These are phyloP conservation scores for Bryoglossum gracile DNA, from an alignment of 495 filamentous ascomycete species.

Conservation along the genomic window DNA sequence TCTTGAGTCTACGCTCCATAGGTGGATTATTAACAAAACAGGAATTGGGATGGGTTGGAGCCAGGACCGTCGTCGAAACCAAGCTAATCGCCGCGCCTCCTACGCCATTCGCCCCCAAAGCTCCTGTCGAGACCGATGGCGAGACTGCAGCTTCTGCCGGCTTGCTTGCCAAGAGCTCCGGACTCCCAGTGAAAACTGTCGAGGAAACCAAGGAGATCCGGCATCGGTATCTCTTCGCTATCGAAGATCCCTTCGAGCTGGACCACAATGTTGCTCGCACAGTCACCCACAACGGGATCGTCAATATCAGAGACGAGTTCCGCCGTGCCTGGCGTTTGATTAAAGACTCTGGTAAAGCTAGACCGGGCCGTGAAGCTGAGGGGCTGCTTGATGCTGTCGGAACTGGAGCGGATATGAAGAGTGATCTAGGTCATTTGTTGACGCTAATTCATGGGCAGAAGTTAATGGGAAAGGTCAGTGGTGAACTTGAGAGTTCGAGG, in stretches of 20 bases:
- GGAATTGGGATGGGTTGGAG: constrained; percentile 70
- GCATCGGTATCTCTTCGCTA: constrained; percentile 74
- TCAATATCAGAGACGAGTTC: constrained; percentile 73
- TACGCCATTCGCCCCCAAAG: not conserved
- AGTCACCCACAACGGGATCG: constrained; percentile 67
- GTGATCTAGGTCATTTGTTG: constrained; percentile 9
- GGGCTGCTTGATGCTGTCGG: constrained; percentile 16
- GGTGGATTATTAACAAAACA: constrained; percentile 62
- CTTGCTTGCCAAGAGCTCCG: constrained; percentile 12
- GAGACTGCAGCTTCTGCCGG: constrained; percentile 1
- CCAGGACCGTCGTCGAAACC: constrained; percentile 43
- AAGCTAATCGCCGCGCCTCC: constrained; percentile 16
- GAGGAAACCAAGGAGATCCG: constrained; percentile 52
- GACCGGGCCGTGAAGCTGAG: constrained; percentile 9
- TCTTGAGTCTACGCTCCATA: constrained; percentile 61
- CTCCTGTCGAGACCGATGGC: not conserved
- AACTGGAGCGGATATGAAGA: not conserved
- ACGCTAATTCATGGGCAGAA: constrained; percentile 17
- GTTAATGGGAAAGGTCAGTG: not conserved
- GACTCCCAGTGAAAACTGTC: constrained; percentile 21
- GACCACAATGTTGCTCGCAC: constrained; percentile 79
- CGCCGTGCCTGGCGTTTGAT: constrained; percentile 64
- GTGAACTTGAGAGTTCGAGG: not conserved
- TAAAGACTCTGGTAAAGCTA: constrained; percentile 9
- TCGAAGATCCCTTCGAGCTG: constrained; percentile 82